Percentiles rank a stretch among this genome's conserved stretches.
phyloP scores from a whole-genome alignment of 2,329 filamentous ascomycete species.

The Alternaria panax region DNA sequence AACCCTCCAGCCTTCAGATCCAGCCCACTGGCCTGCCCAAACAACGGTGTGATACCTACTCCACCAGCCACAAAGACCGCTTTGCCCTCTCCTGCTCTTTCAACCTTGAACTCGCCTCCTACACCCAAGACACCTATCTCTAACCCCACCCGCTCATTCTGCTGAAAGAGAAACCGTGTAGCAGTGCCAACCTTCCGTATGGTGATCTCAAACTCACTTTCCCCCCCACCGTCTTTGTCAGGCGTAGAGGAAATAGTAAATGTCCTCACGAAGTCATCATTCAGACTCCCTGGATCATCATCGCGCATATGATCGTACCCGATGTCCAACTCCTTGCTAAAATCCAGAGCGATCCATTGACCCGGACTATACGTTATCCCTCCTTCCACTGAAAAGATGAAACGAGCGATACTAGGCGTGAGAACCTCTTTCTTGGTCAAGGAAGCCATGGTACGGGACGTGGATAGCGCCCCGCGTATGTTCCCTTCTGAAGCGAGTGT shows the following conservation, averaged over 20 bases:
- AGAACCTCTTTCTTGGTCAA: slow-evolving; percentile 67
- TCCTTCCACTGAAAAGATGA: slow-evolving; percentile 62
- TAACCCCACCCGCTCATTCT: slow-evolving; percentile 61
- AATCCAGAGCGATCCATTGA: slow-evolving; percentile 80
- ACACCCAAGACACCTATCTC: slow-evolving; percentile 76
- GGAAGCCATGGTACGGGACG: slow-evolving; percentile 55
- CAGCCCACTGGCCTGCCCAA: slow-evolving; percentile 66
- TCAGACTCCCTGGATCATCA: slow-evolving; percentile 78
- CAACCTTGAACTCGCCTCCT: slow-evolving; percentile 68
- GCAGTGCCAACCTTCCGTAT: slow-evolving; percentile 72
- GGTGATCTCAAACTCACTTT: slow-evolving; percentile 73
- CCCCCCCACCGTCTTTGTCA: not conserved
- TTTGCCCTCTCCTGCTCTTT: slow-evolving; percentile 43
- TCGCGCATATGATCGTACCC: slow-evolving; percentile 88
- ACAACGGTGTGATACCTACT: slow-evolving; percentile 81
- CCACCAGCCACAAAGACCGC: slow-evolving; percentile 75
- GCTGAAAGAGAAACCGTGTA: slow-evolving; percentile 69
- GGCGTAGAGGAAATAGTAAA: slow-evolving; percentile 78
- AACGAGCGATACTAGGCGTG: slow-evolving; percentile 72
- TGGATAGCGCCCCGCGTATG: slow-evolving; percentile 26
- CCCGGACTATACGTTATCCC: slow-evolving; percentile 67
- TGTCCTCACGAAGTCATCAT: slow-evolving; percentile 83
- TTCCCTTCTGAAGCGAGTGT: slow-evolving; percentile 67
- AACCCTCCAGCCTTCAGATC: slow-evolving; percentile 48
- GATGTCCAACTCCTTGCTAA: slow-evolving; percentile 70